Evolutionary conservation across 352 stramenopile species (phyloP).

Genomic region (Phytophthora palmivora): DNA sequence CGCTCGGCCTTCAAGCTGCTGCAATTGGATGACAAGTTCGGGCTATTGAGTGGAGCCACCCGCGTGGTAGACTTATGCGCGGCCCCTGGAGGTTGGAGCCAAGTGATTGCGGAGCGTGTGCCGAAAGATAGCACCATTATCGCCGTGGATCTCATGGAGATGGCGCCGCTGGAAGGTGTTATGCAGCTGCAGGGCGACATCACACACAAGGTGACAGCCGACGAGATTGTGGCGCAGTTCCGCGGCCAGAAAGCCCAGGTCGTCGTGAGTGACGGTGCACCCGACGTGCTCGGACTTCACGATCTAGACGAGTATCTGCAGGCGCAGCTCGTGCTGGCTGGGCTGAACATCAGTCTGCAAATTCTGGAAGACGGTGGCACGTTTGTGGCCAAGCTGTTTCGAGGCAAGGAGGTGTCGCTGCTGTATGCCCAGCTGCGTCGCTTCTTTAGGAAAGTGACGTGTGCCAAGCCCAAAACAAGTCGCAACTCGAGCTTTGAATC

Average conservation of each 20-base stretch:
- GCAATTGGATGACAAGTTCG: conserved; percentile 98
- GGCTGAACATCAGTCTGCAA: conserved; percentile 82
- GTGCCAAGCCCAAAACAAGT: conserved; percentile 86
- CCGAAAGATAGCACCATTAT: conserved; percentile 53
- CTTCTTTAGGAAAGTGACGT: conserved; percentile 79
- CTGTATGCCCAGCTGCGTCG: conserved; percentile 74
- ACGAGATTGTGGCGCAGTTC: conserved; percentile 77
- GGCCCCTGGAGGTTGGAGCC: conserved; percentile 86
- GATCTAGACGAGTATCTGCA: conserved; percentile 88
- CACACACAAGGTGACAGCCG: conserved; percentile 77
- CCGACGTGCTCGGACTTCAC: conserved; percentile 94
- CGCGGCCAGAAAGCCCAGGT: conserved; percentile 93
- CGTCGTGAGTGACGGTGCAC: conserved; percentile 99
- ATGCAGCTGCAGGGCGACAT: conserved; percentile 85
- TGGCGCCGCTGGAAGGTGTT: conserved; percentile 95
- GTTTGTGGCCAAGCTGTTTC: conserved; percentile 90
- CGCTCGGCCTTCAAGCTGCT: conserved; percentile 99
- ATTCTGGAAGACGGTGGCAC: conserved; percentile 73
- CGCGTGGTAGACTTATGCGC: conserved; percentile 87
- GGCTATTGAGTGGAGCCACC: conserved; percentile 90
- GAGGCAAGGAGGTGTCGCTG: conserved; percentile 79
- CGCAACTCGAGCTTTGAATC: conserved; percentile 88
- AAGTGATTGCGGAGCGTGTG: conserved; percentile 87
- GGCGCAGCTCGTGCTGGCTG: conserved; percentile 79
- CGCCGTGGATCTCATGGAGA: conserved; percentile 93